Evolutionary conservation across 2,329 filamentous ascomycete species (phyloP).

Genomic region (Thielaviopsis populi): DNA sequence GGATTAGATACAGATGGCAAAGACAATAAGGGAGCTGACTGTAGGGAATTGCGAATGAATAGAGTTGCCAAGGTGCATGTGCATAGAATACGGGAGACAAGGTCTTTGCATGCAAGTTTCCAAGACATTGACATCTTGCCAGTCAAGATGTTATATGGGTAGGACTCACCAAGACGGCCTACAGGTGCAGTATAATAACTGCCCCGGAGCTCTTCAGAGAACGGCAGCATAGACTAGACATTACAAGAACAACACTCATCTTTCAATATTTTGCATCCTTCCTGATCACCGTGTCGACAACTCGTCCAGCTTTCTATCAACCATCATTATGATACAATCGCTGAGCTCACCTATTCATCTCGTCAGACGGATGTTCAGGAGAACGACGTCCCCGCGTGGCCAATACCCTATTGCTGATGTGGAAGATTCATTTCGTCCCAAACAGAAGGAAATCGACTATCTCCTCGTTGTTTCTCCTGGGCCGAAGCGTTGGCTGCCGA

Average conservation of each 20-base stretch:
- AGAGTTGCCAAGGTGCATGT: neutral
- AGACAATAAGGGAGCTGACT: neutral
- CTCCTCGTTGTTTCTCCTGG: conserved; percentile 9
- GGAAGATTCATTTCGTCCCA: neutral
- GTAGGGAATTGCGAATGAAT: neutral
- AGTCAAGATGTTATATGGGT: neutral
- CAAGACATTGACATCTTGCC: neutral
- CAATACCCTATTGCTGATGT: neutral
- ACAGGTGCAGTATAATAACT: neutral
- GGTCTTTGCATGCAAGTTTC: neutral
- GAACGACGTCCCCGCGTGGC: neutral
- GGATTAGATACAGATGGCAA: neutral
- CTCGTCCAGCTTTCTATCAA: neutral
- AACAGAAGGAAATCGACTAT: conserved; percentile 2
- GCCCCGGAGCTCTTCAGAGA: neutral
- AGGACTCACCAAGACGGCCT: neutral
- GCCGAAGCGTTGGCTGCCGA: conserved; percentile 12
- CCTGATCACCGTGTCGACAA: neutral
- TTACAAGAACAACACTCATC: neutral
- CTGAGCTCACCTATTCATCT: neutral
- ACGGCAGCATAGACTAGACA: neutral
- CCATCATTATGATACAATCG: neutral
- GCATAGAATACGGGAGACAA: neutral
- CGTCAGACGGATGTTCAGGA: neutral
- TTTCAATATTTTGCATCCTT: neutral